Conservation (phyloP, 306 rosid species). For the Vigna nakashimae region DNA sequence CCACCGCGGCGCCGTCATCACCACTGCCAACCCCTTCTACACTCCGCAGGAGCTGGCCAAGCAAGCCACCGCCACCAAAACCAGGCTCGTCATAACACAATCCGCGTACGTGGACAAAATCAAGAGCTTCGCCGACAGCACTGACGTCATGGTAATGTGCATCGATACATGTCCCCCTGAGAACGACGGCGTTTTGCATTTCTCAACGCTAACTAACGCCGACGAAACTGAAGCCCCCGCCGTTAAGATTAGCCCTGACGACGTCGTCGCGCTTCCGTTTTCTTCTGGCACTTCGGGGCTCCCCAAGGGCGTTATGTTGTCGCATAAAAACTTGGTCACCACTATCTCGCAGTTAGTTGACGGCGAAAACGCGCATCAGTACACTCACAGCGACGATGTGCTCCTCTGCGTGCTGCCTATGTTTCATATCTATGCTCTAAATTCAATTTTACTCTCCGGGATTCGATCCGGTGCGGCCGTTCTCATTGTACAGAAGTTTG, state of each 20-base stretch:
- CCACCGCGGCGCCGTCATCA: slow-evolving; percentile 59
- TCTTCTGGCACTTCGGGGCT: slow-evolving; percentile 86
- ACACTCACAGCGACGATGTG: slow-evolving; percentile 64
- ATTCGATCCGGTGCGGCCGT: slow-evolving; percentile 80
- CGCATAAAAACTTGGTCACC: slow-evolving; percentile 69
- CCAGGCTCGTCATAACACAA: slow-evolving; percentile 67
- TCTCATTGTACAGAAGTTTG: slow-evolving; percentile 68
- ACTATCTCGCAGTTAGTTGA: slow-evolving; percentile 79
- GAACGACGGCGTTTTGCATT: slow-evolving; percentile 15
- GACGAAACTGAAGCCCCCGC: slow-evolving; percentile 60
- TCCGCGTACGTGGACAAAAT: slow-evolving; percentile 54
- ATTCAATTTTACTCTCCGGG: slow-evolving; percentile 67
- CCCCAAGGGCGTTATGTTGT: slow-evolving; percentile 82
- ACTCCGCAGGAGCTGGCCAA: slow-evolving; percentile 65
- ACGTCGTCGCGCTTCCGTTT: slow-evolving; percentile 78
- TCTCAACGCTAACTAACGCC: slow-evolving; percentile 46
- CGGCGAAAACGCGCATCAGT: slow-evolving; percentile 74
- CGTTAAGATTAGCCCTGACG: slow-evolving; percentile 65
- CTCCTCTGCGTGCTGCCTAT: slow-evolving; percentile 77
- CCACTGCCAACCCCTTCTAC: slow-evolving; percentile 79
- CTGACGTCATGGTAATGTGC: slow-evolving; percentile 48
- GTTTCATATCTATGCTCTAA: slow-evolving; percentile 82
- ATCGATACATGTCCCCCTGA: slow-evolving; percentile 44
- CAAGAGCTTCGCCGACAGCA: slow-evolving; percentile 43
- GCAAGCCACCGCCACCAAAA: slow-evolving; percentile 58